A percentile compares a stretch with the other conserved stretches of the same genome.
These are phyloP conservation scores for Gnaphalium uliginosum DNA, from an alignment of 129 eudicot genomes.

Conservation along the genomic window DNA sequence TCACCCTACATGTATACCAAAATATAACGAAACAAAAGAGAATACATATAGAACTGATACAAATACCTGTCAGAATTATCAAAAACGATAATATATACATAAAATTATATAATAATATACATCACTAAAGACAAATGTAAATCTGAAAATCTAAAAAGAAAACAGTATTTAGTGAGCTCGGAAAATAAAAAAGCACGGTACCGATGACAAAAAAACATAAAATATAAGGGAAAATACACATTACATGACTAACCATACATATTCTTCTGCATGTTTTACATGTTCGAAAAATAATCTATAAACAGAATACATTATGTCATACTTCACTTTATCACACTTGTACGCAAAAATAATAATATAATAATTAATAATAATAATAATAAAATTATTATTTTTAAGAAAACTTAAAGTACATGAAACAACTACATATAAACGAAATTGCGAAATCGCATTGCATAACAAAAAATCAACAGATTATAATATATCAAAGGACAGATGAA, in stretches of 20 bases:
- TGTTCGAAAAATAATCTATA: neutral
- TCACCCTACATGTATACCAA: neutral
- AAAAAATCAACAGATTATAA: neutral
- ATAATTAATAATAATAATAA: neutral
- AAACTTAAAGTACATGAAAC: neutral
- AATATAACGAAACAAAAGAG: neutral
- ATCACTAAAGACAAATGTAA: neutral
- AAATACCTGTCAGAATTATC: neutral
- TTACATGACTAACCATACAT: neutral
- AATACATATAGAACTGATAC: neutral
- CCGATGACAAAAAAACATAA: neutral
- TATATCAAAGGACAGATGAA: neutral
- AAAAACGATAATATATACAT: neutral
- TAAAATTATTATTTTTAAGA: neutral
- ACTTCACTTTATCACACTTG: constrained; percentile 9
- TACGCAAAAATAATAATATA: neutral
- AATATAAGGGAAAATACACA: neutral
- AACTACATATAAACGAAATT: constrained; percentile 2
- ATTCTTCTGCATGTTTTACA: constrained; percentile 16
- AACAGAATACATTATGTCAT: constrained; percentile 23
- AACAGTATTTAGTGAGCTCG: neutral
- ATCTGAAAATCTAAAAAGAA: neutral
- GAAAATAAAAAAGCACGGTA: neutral
- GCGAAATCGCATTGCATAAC: neutral
- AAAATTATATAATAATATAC: neutral